Evolutionary conservation across 1,284 basidiomycete genomes (phyloP).

Genomic region (Puccinia polysora): DNA sequence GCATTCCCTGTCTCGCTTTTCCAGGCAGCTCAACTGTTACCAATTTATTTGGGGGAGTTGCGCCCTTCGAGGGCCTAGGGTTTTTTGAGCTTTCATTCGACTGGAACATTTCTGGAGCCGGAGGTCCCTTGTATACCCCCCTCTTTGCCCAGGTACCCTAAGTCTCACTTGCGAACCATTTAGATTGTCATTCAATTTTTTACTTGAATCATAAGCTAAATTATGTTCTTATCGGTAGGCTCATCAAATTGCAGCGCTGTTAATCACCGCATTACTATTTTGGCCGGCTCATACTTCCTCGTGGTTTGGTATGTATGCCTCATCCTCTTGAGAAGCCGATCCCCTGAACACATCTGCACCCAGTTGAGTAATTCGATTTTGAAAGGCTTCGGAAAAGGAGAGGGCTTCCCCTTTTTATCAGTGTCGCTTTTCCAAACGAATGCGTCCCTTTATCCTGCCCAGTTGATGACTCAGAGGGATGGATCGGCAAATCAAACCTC

Average conservation of each 20-base stretch:
- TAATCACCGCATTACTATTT: constrained; percentile 22
- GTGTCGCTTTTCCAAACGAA: constrained; percentile 21
- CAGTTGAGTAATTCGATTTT: not conserved
- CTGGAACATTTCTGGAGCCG: constrained; percentile 23
- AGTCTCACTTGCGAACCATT: too few species aligned
- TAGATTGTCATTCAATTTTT: not conserved
- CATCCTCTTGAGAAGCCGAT: too few species aligned
- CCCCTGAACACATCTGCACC: not conserved
- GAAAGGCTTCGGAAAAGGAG: constrained; percentile 1
- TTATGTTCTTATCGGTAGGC: not conserved
- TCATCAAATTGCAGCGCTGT: not conserved
- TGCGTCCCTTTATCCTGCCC: constrained; percentile 9
- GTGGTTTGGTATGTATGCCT: constrained; percentile 13
- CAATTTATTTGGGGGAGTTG: constrained; percentile 25
- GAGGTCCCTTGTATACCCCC: not conserved
- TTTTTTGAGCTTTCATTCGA: constrained; percentile 29
- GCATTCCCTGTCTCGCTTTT: constrained; percentile 18
- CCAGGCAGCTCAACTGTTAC: constrained; percentile 5
- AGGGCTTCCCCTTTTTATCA: constrained; percentile 27
- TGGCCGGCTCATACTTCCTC: constrained; percentile 21
- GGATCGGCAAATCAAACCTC: not conserved
- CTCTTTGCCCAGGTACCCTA: constrained; percentile 9
- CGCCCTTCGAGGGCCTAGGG: constrained; percentile 23
- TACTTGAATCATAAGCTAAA: not conserved
- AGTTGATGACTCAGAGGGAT: not conserved